These are phyloP conservation scores for Colletotrichum musicola DNA, from an alignment of 2,329 filamentous ascomycete genomes.

Conservation along the genomic window DNA sequence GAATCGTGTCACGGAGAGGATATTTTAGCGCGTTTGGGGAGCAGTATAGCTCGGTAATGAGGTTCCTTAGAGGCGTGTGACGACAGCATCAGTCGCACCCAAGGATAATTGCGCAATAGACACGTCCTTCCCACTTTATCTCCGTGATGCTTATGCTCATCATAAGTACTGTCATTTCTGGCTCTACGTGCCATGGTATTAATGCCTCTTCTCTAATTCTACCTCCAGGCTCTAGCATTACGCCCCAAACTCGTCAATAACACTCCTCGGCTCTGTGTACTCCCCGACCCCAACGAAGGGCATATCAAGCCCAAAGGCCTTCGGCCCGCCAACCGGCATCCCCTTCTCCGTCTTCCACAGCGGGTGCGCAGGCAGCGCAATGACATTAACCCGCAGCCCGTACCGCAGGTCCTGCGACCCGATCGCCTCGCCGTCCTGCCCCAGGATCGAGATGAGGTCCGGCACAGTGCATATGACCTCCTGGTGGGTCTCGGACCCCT, in stretches of 20 bases:
- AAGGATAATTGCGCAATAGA: no score
- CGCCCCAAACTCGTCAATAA: neutral
- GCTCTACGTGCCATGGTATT: no score
- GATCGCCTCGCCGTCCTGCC: slow-evolving; percentile 61
- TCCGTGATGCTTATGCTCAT: no score
- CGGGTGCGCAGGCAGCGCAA: slow-evolving; percentile 62
- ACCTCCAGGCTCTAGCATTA: neutral
- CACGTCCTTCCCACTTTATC: no score
- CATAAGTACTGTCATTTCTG: no score
- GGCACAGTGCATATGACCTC: slow-evolving; percentile 52
- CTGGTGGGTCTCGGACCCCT: slow-evolving; percentile 46
- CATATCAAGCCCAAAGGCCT: slow-evolving; percentile 50
- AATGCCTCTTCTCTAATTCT: neutral
- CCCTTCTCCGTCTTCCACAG: slow-evolving; percentile 59
- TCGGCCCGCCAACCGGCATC: slow-evolving; percentile 49
- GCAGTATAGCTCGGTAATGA: no score
- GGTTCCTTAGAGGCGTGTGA: no score
- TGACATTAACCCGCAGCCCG: slow-evolving; percentile 62
- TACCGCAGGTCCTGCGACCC: slow-evolving; percentile 65
- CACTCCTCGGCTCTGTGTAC: slow-evolving; percentile 12
- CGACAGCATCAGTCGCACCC: no score
- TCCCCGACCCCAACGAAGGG: slow-evolving; percentile 30
- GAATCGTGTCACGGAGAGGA: no score
- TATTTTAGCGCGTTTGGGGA: no score
- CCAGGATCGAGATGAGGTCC: slow-evolving; percentile 52